These are phyloP conservation scores for Curvularia hawaiiensis DNA, from an alignment of 2,329 filamentous ascomycete genomes.

Conservation along the genomic window DNA sequence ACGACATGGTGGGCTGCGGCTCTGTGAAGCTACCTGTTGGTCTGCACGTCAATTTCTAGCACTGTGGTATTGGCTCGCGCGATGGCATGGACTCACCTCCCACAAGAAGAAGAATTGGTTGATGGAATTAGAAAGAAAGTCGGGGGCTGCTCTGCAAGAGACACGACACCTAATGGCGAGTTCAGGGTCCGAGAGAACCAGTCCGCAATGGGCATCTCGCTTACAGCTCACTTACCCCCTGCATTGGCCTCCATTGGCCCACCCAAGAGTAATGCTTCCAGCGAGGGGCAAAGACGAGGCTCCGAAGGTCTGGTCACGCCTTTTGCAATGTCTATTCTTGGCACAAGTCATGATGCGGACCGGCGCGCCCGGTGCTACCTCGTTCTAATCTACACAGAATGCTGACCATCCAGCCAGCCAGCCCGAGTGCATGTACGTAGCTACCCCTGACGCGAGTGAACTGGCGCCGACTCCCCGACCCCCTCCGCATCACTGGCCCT, in stretches of 20 bases:
- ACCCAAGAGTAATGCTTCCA: constrained; percentile 7
- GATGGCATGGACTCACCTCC: constrained; percentile 27
- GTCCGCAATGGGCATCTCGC: constrained; percentile 17
- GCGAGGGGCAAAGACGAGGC: constrained; percentile 9
- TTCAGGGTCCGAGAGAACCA: constrained; percentile 20
- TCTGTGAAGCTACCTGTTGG: constrained; percentile 34
- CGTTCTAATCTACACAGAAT: not conserved
- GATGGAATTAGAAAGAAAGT: constrained; percentile 27
- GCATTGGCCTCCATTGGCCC: constrained; percentile 17
- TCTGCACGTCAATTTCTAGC: constrained; percentile 20
- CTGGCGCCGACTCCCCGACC: not conserved
- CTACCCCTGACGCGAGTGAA: not conserved
- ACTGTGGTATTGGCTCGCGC: constrained; percentile 1
- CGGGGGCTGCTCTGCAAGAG: constrained; percentile 21
- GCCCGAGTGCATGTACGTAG: not conserved
- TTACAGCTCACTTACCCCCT: constrained; percentile 11
- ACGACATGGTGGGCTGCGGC: constrained; percentile 43
- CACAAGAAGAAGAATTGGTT: constrained; percentile 23
- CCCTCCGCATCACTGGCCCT: constrained; percentile 27
- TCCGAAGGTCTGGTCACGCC: not conserved
- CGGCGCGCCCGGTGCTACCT: constrained; percentile 5
- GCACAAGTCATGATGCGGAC: not conserved
- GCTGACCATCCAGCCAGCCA: not conserved
- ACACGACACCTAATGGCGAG: constrained; percentile 33
- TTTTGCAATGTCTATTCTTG: constrained; percentile 8